A percentile compares a stretch with the other conserved stretches of the same genome.
Conservation (phyloP, 2,329 filamentous ascomycete species). For the Byssochlamys sp. region DNA sequence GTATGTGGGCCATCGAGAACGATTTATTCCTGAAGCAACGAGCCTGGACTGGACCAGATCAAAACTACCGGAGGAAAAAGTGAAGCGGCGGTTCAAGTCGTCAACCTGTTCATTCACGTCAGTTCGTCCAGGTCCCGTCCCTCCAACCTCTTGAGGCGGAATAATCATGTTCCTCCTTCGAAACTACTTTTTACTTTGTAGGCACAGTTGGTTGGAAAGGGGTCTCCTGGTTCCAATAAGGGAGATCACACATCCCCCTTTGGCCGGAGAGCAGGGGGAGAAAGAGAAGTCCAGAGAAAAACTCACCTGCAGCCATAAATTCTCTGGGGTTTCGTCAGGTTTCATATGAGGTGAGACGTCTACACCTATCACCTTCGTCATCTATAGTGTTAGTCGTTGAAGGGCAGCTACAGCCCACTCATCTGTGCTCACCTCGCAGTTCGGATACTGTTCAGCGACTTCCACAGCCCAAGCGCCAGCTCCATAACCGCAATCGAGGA, state of each 20-base stretch:
- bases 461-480: slow-evolving; percentile 62
- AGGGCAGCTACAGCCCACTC: slow-evolving; percentile 1
- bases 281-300: background rate
- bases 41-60: slow-evolving; percentile 70
- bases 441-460: slow-evolving; percentile 54
- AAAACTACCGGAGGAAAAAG: slow-evolving; percentile 62
- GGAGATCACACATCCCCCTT: background rate
- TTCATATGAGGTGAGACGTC: slow-evolving; percentile 63
- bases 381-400: slow-evolving; percentile 3
- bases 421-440: slow-evolving; percentile 49
- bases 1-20: slow-evolving; percentile 64
- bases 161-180: background rate
- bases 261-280: background rate
- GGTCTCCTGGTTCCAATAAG: background rate
- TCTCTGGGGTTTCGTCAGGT: slow-evolving; percentile 54
- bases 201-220: background rate
- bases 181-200: background rate
- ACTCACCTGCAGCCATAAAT: slow-evolving; percentile 56
- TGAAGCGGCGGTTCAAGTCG: slow-evolving; percentile 60
- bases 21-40: slow-evolving; percentile 55
- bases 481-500: slow-evolving; percentile 66
- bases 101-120: slow-evolving; percentile 43
- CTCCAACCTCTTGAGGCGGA: background rate
- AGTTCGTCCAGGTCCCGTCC: slow-evolving; percentile 4
- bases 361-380: slow-evolving; percentile 55